Evolutionary conservation across 352 stramenopile species (phyloP).

Genomic region (Albugo laibachii): DNA sequence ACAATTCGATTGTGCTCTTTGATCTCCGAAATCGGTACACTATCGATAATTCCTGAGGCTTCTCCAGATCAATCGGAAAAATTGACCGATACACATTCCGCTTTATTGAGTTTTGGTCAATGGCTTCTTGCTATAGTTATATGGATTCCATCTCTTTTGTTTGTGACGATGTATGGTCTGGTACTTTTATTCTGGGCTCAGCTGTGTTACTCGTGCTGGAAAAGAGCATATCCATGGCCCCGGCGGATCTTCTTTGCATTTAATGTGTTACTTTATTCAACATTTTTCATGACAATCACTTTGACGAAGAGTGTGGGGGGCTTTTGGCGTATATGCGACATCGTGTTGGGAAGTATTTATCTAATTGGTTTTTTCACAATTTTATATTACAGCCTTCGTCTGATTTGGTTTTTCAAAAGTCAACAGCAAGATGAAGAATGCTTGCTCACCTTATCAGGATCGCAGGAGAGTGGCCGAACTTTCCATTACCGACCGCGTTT

Average conservation of each 20-base stretch:
- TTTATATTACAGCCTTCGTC: constrained; percentile 59
- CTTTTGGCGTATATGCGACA: constrained; percentile 47
- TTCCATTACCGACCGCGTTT: too few relatives aligned
- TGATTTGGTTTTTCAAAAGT: constrained; percentile 64
- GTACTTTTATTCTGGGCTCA: constrained; percentile 73
- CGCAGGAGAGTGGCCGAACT: too few relatives aligned
- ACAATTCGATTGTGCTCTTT: constrained; percentile 38
- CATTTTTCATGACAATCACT: constrained; percentile 25
- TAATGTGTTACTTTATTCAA: constrained; percentile 51
- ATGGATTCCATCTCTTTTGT: constrained; percentile 63
- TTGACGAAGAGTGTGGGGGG: constrained; percentile 20
- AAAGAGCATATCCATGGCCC: constrained; percentile 49
- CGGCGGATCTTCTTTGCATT: constrained; percentile 52
- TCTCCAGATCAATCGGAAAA: constrained; percentile 1
- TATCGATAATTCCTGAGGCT: constrained; percentile 7
- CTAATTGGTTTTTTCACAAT: constrained; percentile 37
- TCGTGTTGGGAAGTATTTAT: constrained; percentile 43
- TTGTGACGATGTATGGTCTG: constrained; percentile 67
- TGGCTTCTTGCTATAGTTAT: constrained; percentile 38
- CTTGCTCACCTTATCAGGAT: too few relatives aligned
- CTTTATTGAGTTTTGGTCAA: constrained; percentile 12
- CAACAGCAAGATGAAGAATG: constrained; percentile 43
- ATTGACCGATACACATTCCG: constrained; percentile 16
- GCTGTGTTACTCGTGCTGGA: constrained; percentile 68
- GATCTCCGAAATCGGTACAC: constrained; percentile 30